Conservation (phyloP, 305 asterid genomes). For the Salvia sclarea region DNA sequence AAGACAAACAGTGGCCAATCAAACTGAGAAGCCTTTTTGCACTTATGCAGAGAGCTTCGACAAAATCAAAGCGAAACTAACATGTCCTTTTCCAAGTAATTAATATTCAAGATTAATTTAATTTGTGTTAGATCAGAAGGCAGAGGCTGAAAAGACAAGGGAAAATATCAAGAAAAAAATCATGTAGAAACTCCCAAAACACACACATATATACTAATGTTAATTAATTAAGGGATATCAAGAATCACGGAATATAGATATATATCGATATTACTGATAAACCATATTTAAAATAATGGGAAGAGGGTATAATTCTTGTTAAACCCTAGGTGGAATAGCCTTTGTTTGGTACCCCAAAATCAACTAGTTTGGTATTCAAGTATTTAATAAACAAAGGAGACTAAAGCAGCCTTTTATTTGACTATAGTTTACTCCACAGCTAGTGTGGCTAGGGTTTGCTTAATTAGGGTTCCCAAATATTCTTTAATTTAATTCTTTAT, state of each 20-base stretch:
- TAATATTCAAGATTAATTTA: slow-evolving; percentile 22
- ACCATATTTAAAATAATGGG: slow-evolving; percentile 1
- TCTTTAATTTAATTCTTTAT: slow-evolving; percentile 23
- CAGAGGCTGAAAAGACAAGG: slow-evolving; percentile 25
- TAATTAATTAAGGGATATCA: slow-evolving; percentile 31
- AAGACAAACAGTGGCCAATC: slow-evolving; percentile 53
- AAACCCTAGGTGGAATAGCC: slow-evolving; percentile 23
- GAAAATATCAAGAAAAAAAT: slow-evolving; percentile 20
- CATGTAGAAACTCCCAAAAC: slow-evolving; percentile 18
- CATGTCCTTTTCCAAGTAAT: slow-evolving; percentile 41
- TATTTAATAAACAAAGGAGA: slow-evolving; percentile 16
- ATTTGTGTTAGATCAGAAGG: neutral
- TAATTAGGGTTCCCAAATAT: slow-evolving; percentile 29
- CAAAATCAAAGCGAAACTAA: slow-evolving; percentile 34
- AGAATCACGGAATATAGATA: slow-evolving; percentile 37
- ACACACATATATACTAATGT: neutral
- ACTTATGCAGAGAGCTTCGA: slow-evolving; percentile 31
- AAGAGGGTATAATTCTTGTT: slow-evolving; percentile 21
- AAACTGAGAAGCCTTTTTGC: slow-evolving; percentile 39
- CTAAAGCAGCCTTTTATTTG: neutral
- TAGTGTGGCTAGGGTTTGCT: slow-evolving; percentile 39
- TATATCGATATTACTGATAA: slow-evolving; percentile 10
- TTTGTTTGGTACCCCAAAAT: slow-evolving; percentile 16
- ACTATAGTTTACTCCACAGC: slow-evolving; percentile 11
- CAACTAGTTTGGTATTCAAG: neutral